Evolutionary conservation across 495 filamentous ascomycete genomes (phyloP), one percentile per base, ranked within the genome.

Genomic region (Aspergillus wentii): DNA sequence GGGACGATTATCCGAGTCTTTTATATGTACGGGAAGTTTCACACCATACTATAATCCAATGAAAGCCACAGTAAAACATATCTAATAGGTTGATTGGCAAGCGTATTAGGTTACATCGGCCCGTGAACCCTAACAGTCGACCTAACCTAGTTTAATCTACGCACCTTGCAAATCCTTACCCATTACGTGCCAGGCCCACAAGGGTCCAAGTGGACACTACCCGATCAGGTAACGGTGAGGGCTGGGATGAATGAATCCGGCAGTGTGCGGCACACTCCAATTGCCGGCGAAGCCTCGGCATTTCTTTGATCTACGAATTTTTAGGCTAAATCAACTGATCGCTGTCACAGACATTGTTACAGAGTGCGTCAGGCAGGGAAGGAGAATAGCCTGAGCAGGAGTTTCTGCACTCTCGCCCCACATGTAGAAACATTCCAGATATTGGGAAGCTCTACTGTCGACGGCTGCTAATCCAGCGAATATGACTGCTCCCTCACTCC

Each of bases 261-360:
- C 33, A 35, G 33, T 35, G 18, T 8, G 11, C 10, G 23, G 3
- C 8, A 21, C 1, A 14, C 17, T 35, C 33, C 8, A 19, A 6
- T 8, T 35, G 18, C 33, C 33, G 33, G 19, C n/a, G 33, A 11
- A 13, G 13, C 23, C 33, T 35, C 23, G 33, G 33, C 33, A 35
- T 35, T 22, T 10, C 19, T 20, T 35, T 35, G 33, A 6, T 20
- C 17, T 8, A 20, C 32, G 8, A 17, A 14, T 5, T 5, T 10
- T 30, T 14, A 30, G 17, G 17, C 19, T 35, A 4, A 35, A n/a
- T 10, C 9, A 1, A 2, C 2, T 8, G 10, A 21, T 8, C 14
- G 13, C 33, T 23, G 17, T 5, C 33, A 35, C 33, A 21, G 33
- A 35, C 10, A 35, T 23, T 35, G n/a, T 23, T 35, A 4, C 33